Conservation (phyloP, 2,329 filamentous ascomycete species). For the Fusarium siculi region DNA sequence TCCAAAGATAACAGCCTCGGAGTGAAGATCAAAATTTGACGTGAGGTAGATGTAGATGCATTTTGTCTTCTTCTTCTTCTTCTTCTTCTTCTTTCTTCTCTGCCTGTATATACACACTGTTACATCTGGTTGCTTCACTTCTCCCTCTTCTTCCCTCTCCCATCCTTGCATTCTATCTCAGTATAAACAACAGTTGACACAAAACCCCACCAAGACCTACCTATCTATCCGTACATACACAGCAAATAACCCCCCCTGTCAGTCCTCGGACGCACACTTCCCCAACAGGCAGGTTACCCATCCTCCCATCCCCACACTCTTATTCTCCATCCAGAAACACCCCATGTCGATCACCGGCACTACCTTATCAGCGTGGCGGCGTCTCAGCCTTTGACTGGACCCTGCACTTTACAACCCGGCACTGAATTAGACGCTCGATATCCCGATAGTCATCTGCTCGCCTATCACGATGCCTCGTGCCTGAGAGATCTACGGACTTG, state of each 20-base stretch:
- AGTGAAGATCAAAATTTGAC: neutral
- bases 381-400: constrained; percentile 29
- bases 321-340: neutral
- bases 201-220: neutral
- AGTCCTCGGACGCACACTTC: constrained; percentile 23
- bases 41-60: neutral
- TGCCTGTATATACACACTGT: neutral
- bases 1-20: neutral
- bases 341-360: constrained; percentile 20
- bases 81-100: neutral
- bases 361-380: constrained; percentile 31
- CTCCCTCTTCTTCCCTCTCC: neutral
- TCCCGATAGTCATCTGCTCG: neutral
- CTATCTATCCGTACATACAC: neutral
- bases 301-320: constrained; percentile 16
- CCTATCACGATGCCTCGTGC: constrained; percentile 38
- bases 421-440: constrained; percentile 8
- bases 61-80: too few species aligned
- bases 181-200: neutral
- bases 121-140: neutral
- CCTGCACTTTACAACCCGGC: constrained; percentile 6
- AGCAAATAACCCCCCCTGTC: neutral
- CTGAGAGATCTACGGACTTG: constrained; percentile 21
- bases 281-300: constrained; percentile 34
- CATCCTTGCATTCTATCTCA: neutral